Percentiles rank a stretch among this genome's conserved stretches.
These are phyloP conservation scores for Lepidium sativum DNA, from an alignment of 345 rosid genomes.

Conservation along the genomic window DNA sequence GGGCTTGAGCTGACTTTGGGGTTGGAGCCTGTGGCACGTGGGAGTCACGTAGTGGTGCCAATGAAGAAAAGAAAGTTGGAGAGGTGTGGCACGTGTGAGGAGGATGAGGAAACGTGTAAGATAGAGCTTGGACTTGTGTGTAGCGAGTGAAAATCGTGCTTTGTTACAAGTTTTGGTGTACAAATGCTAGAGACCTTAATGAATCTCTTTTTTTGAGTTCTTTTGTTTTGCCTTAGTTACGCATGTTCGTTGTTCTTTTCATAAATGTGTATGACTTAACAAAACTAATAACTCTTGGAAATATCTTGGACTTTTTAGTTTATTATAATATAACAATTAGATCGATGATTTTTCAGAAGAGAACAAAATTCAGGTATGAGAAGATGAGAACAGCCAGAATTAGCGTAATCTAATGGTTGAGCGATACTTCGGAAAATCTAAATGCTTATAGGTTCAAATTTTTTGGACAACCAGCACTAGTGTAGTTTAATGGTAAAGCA, in stretches of 20 bases:
- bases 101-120: slow-evolving; percentile 41
- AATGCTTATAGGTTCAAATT: no score
- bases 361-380: no score
- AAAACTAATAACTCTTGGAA: neutral
- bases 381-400: no score
- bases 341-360: no score
- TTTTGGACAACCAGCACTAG: no score
- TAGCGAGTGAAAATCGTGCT: slow-evolving; percentile 4
- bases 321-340: no score
- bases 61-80: slow-evolving; percentile 62
- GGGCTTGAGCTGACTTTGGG: slow-evolving; percentile 62
- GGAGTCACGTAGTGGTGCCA: slow-evolving; percentile 54
- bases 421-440: no score
- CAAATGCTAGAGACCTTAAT: slow-evolving; percentile 18
- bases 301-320: neutral
- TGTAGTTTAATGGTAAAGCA: no score
- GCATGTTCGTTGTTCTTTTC: slow-evolving; percentile 11
- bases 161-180: neutral
- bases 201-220: neutral
- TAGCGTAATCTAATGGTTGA: no score
- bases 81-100: slow-evolving; percentile 26
- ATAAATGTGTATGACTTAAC: slow-evolving; percentile 14
- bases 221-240: neutral
- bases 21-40: slow-evolving; percentile 46
- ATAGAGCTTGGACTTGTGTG: slow-evolving; percentile 54